These are phyloP conservation scores for Apiotrichum mycotoxinovorans DNA, from an alignment of 1,284 basidiomycete genomes.

Conservation along the genomic window DNA sequence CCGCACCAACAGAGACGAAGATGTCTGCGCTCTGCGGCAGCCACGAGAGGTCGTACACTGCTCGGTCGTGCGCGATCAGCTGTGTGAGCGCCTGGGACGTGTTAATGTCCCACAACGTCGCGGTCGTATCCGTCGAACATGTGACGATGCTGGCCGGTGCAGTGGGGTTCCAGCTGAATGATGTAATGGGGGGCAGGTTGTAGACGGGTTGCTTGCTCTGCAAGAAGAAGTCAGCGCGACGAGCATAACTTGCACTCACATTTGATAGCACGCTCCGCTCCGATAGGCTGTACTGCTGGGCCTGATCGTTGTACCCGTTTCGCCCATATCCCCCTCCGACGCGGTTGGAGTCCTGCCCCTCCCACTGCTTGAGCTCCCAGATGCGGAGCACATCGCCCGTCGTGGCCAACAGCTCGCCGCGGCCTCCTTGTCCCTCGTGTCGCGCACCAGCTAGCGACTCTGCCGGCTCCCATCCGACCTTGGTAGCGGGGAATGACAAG, in stretches of 20 bases:
- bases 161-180: conserved; percentile 93
- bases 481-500: conserved; percentile 46
- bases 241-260: conserved; percentile 57
- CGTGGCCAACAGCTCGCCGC: conserved; percentile 74
- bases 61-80: conserved; percentile 95
- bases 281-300: conserved; percentile 54
- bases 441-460: conserved; percentile 30
- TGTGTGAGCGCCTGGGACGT: conserved; percentile 94
- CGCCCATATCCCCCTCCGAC: conserved; percentile 54
- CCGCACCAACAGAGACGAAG: conserved; percentile 97
- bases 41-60: conserved; percentile 77
- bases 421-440: conserved; percentile 27
- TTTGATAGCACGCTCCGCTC: conserved; percentile 62
- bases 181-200: conserved; percentile 79
- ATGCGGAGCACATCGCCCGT: conserved; percentile 84
- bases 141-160: conserved; percentile 84
- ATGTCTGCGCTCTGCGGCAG: conserved; percentile 96
- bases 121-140: conserved; percentile 93
- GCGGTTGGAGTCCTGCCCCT: conserved; percentile 14
- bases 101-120: conserved; percentile 96
- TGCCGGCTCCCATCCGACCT: conserved; percentile 48
- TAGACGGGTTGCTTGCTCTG: conserved; percentile 73
- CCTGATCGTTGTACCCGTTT: conserved; percentile 41
- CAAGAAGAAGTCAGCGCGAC: conserved; percentile 15
- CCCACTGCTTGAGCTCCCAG: conserved; percentile 67